Base-by-base conservation (phyloP, 495 filamentous ascomycete species). In the Penicillium dipodomyicola region DNA sequence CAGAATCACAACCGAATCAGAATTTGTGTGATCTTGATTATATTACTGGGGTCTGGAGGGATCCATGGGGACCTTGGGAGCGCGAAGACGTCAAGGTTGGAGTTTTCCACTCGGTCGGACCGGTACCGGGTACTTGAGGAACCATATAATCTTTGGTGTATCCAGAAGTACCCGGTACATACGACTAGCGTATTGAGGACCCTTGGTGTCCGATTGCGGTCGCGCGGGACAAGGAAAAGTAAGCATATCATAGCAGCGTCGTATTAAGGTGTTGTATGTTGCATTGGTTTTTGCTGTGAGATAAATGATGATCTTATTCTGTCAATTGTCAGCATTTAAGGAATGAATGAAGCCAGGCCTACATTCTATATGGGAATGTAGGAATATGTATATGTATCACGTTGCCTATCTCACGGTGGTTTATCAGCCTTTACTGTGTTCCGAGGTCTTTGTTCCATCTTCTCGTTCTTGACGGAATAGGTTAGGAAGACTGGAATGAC, bases 191-290 rank as follows among this genome's bases (percentile, higher is more conserved):
- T 9, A 47, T 69, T 71, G 73, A 68, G 73, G 64, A 76, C 73
- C 73, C 73, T 76, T 76, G 73, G 58, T 43, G 8, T 57, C 56
- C 50, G 23, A 59, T 68, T 62, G 58, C 63, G 60, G 10, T 54
- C 8, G 53, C 63, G 27, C 27, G 27, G 27, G 27, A 29, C 27
- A 29, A 29, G 27, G 7, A 29, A 29, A 29, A 8, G 0, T 27
- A 27, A 29, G 27, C 27, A 29, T 29, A 29, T 29, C 6, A 29
- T 29, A 8, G 27, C 27, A 29, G 27, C 6, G 27, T 29, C 6
- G 27, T 29, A 29, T 29, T 29, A 29, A 29, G 27, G 3, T 23
- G 22, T 23, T 4, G 22, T 23, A 23, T 23, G 22, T 23, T 23
- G 22, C 22, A 23, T 7, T 9, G 27, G 27, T 29, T 8, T 29